Evolutionary conservation across 306 rosid genomes (phyloP), one percentile per base, ranked within the genome.

Genomic region (Prunus salicina): DNA sequence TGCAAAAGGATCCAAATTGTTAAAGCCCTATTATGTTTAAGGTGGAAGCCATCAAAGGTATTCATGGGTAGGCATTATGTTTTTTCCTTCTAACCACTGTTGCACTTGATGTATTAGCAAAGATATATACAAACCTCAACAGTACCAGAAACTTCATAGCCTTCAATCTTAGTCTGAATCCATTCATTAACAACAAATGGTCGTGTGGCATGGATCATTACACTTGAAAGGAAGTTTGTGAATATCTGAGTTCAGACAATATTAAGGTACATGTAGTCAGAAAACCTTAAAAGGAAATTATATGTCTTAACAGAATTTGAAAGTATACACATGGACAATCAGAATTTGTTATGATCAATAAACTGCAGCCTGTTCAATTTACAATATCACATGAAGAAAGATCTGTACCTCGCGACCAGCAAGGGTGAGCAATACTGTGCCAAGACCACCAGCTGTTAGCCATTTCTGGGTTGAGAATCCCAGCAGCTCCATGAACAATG

Each of bases 371-470:
- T 16, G 43, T 66, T 41, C 11, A 46, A 68, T 41, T 76, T 71
- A 71, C 69, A 83, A 75, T 16, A 51, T 73, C 32, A 52, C 74
- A 27, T 12, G 73, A 80, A 70, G 82, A 85, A 78, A 85, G 25
- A 76, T 58, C 15, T 47, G 68, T 86, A 96, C 99, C 99, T 96
- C 99, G 24, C 99, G 97, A 71, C 98, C 99, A 7, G 99, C 91
- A 72, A 96, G 98, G 52, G 99, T 96, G 58, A 96, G 92, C 83
- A 96, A 81, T 28, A 96, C 98, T 32, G 98, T 96, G 28, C 99
- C 98, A 67, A 96, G 93, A 92, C 99, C 97, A 78, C 99, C 99
- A 50, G 99, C 99, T 69, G 99, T 96, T 76, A 96, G 74, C 99
- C 98, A 96, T 88, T 71, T 96, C 83, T 96, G 98, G 79, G 98